Evolutionary conservation across 1,284 basidiomycete species (phyloP).

Genomic region (Lignosus rhinocerotis): DNA sequence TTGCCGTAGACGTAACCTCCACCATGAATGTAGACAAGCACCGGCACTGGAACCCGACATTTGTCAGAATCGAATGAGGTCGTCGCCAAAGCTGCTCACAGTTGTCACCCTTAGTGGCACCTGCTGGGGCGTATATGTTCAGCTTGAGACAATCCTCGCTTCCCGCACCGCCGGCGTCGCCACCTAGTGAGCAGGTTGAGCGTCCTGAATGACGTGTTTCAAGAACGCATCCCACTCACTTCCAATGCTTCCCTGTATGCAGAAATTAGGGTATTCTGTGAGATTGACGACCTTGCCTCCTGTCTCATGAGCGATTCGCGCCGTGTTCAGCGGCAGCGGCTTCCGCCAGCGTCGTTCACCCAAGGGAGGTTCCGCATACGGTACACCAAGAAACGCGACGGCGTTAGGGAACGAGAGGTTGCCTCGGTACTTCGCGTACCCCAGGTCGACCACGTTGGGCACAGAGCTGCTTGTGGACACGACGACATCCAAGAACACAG

Average conservation of each 20-base stretch:
- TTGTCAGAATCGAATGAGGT: not conserved
- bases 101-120: slow-evolving; percentile 33
- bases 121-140: slow-evolving; percentile 42
- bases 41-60: slow-evolving; percentile 44
- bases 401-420: slow-evolving; percentile 52
- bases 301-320: slow-evolving; percentile 36
- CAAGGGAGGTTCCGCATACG: slow-evolving; percentile 45
- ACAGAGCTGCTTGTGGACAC: not conserved
- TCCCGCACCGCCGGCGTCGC: slow-evolving; percentile 59
- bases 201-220: not conserved
- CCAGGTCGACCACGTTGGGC: slow-evolving; percentile 30
- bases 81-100: slow-evolving; percentile 20
- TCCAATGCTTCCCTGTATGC: slow-evolving; percentile 56
- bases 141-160: slow-evolving; percentile 54
- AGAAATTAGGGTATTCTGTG: slow-evolving; percentile 52
- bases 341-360: slow-evolving; percentile 40
- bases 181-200: slow-evolving; percentile 30
- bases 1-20: slow-evolving; percentile 63
- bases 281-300: slow-evolving; percentile 46
- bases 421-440: slow-evolving; percentile 44
- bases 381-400: slow-evolving; percentile 53
- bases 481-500: not conserved
- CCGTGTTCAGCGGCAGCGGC: slow-evolving; percentile 35
- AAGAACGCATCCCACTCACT: slow-evolving; percentile 33
- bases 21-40: slow-evolving; percentile 69